Conservation (phyloP, 179 eudicot species). For the Gypsophila paniculata region DNA sequence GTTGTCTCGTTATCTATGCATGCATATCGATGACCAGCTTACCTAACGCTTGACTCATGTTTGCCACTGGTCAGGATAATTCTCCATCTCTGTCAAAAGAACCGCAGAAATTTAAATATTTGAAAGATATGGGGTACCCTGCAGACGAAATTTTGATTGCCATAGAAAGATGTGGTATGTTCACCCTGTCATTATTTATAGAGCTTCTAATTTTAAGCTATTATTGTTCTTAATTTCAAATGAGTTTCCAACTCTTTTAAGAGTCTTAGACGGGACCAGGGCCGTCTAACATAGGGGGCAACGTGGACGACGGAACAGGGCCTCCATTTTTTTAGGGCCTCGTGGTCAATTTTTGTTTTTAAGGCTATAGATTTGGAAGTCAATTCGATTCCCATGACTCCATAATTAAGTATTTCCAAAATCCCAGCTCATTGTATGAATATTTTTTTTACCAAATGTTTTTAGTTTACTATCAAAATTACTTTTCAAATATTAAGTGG, state of each 20-base stretch:
- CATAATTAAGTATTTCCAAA: too few relatives aligned
- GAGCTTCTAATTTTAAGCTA: neutral
- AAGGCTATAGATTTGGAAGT: too few relatives aligned
- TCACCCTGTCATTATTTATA: neutral
- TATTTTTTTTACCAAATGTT: too few relatives aligned
- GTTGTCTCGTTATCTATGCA: neutral
- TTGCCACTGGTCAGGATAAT: conserved; percentile 39
- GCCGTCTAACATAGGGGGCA: too few relatives aligned
- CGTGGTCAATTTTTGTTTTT: too few relatives aligned
- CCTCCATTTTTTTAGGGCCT: too few relatives aligned
- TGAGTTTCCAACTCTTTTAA: neutral
- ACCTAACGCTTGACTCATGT: neutral
- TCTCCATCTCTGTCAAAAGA: conserved; percentile 27
- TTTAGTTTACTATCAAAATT: too few relatives aligned
- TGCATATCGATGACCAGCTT: neutral
- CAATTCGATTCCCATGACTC: too few relatives aligned
- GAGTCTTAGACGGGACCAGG: neutral
- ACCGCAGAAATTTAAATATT: conserved; percentile 36
- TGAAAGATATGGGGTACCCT: conserved; percentile 60
- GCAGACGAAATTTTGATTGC: conserved; percentile 59
- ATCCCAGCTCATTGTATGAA: too few relatives aligned
- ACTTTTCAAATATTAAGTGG: too few relatives aligned
- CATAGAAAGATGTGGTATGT: conserved; percentile 67
- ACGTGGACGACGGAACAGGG: too few relatives aligned
- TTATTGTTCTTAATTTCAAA: neutral